Base-by-base conservation (phyloP, 306 rosid genomes). In the Astragalus glycyphyllos region DNA sequence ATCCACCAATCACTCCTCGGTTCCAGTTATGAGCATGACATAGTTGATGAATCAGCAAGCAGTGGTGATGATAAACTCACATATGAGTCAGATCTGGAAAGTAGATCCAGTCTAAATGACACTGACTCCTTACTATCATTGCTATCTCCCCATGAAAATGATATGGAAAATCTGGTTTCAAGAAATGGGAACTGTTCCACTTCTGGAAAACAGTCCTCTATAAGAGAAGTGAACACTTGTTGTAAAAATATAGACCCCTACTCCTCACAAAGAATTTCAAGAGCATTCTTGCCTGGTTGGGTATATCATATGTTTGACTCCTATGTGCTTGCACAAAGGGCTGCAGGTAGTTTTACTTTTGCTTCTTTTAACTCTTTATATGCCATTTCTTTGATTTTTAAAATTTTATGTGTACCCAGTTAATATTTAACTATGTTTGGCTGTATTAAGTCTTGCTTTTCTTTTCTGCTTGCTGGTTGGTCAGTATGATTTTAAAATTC, bases 301-400 rank as follows among this genome's bases (percentile, higher is more conserved):
- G 91, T 89, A 42, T 94, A 94, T 77, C 71, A 79, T 46, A 94
- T 94, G 97, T 87, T 82, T 64, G 97, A 94, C 84, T 87, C 99
- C 60, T 91, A 91, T 82, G 84, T 82, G 77, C 96, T 90, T 78
- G 96, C 96, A 57, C 88, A 88, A 80, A 85, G 84, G 75, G 96
- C 85, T 41, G 88, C 91, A 86, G 98, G 98, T 90, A 82, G 42
- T 38, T 80, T 56, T 73, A 47, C 41, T 77, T 77, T 74, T 84
- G 49, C 71, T 65, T 75, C 51, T 65, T 69, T 8, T 57, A 32
- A 37, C 69, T 40, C 44, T 53, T 58, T 4, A 66, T 11, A 20
- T 15, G 41, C 60, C 35, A 11, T 3, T 50, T 58, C 42, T 5
- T 58, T 47, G 4, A 41, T 11, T 5, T 17, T 42, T 10, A 41